Base-by-base conservation (phyloP, 23 red algal species). In the Gracilaria gracilis region DNA sequence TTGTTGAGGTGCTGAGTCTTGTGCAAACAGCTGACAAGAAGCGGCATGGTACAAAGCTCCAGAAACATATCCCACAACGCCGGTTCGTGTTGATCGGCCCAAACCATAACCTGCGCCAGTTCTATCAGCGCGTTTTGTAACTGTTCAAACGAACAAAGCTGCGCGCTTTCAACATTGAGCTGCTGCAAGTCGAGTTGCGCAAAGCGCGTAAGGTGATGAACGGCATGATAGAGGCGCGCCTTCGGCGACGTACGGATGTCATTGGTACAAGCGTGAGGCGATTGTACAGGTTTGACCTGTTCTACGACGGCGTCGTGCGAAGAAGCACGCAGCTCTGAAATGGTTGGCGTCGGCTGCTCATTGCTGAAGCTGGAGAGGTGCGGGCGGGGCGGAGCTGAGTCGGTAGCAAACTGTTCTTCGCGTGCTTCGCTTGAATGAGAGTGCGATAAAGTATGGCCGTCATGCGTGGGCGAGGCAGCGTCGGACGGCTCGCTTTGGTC, bases 21-120 rank as follows among this genome's bases (percentile, higher is more conserved):
- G 38, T 64, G 44, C 16, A 94, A 73, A 74, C 83, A 88, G 2
- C 40, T 61, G 9, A 88, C 83, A 40, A 94, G 80, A 64, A 67
- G 46, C 24, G 61, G 65, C 91, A 94, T 94, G 5, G 54, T 47
- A 25, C 12, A 20, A 38, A 75, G 47, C 83, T 94, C 85, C 46
- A 94, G 27, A 67, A 87, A 94, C 73, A 76, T 33, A 35, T 94
- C 91, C 91, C 91, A 94, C 32, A 94, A 53, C 5, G 54, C 9
- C 27, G 64, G 81, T 27, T 85, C 55, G 28, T 85, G 14, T 50
- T 85, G 81, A 51, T 94, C 91, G 0, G 80, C 91, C 78, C 91
- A 85, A 38, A 94, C 91, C 91, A 94, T 88, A 49, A 86, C 59
- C 62, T 94, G 71, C 6, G 91, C 69, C 53, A 94, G 72, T 4